phyloP scores from a whole-genome alignment of 495 filamentous ascomycete species.

The Halenospora varia region DNA sequence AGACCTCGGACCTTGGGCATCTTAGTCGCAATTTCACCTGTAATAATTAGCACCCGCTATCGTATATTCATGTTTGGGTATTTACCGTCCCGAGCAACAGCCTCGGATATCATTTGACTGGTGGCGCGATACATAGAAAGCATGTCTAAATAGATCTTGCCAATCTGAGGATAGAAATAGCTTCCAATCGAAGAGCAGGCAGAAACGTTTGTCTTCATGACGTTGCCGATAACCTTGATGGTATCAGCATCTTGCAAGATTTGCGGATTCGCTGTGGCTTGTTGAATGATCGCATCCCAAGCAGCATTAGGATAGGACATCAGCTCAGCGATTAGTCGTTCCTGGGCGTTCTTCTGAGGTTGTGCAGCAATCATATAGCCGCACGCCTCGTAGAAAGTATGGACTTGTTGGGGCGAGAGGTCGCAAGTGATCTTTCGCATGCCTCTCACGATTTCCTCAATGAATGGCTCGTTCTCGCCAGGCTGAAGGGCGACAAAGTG shows the following conservation, averaged over 20 bases:
- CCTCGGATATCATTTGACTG: slow-evolving; percentile 91
- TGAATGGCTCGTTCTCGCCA: slow-evolving; percentile 92
- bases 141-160: slow-evolving; percentile 97
- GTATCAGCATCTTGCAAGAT: slow-evolving; percentile 88
- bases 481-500: slow-evolving; percentile 97
- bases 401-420: slow-evolving; percentile 91
- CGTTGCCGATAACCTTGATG: slow-evolving; percentile 97
- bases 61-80: neutral
- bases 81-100: slow-evolving; percentile 81
- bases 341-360: slow-evolving; percentile 86
- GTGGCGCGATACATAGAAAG: slow-evolving; percentile 96
- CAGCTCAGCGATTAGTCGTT: slow-evolving; percentile 83
- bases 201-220: slow-evolving; percentile 99
- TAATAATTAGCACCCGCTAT: neutral
- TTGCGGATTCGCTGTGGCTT: slow-evolving; percentile 74
- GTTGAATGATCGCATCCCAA: slow-evolving; percentile 89
- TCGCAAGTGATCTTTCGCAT: slow-evolving; percentile 94
- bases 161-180: slow-evolving; percentile 99
- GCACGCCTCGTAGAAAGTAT: slow-evolving; percentile 99
- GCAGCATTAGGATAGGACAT: slow-evolving; percentile 92
- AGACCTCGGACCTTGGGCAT: slow-evolving; percentile 93
- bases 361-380: slow-evolving; percentile 99
- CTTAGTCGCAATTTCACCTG: slow-evolving; percentile 91
- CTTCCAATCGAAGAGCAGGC: slow-evolving; percentile 92
- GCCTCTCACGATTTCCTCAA: slow-evolving; percentile 95